Conservation (phyloP, 805 yeast genomes). For the Wickerhamiella shivajii region DNA sequence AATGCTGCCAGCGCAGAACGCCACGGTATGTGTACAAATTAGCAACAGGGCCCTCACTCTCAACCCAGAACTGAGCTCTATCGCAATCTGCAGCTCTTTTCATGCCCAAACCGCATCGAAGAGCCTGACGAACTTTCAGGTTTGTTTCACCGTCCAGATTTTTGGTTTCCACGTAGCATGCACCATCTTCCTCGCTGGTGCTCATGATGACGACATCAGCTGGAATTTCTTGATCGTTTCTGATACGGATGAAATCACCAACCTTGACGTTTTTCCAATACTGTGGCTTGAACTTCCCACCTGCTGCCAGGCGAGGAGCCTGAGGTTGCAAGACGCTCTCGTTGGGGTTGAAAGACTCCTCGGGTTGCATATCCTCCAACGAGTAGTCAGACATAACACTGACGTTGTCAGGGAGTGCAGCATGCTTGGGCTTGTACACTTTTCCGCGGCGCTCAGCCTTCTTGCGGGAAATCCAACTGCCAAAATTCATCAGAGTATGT, state of each 20-base stretch:
- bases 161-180: conserved; percentile 55
- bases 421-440: conserved; percentile 1
- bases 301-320: too few species aligned
- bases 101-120: conserved; percentile 44
- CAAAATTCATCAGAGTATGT: conserved; percentile 10
- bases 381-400: conserved; percentile 1
- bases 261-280: conserved; percentile 64
- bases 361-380: conserved; percentile 4
- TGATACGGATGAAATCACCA: conserved; percentile 56
- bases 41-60: conserved; percentile 59
- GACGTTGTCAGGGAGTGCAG: conserved; percentile 1
- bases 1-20: conserved; percentile 15
- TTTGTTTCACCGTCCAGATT: conserved; percentile 68
- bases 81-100: conserved; percentile 33
- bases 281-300: conserved; percentile 32
- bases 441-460: conserved; percentile 6
- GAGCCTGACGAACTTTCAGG: conserved; percentile 42
- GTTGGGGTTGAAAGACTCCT: conserved; percentile 12
- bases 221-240: conserved; percentile 62
- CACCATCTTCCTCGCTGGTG: conserved; percentile 55
- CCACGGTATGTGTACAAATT: conserved; percentile 42
- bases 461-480: conserved; percentile 11
- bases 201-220: conserved; percentile 58
- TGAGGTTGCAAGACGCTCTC: background rate
- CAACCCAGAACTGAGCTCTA: conserved; percentile 39